Conservation (phyloP, 768 basidiomycete genomes). For the Leccinum fibrillosum region DNA sequence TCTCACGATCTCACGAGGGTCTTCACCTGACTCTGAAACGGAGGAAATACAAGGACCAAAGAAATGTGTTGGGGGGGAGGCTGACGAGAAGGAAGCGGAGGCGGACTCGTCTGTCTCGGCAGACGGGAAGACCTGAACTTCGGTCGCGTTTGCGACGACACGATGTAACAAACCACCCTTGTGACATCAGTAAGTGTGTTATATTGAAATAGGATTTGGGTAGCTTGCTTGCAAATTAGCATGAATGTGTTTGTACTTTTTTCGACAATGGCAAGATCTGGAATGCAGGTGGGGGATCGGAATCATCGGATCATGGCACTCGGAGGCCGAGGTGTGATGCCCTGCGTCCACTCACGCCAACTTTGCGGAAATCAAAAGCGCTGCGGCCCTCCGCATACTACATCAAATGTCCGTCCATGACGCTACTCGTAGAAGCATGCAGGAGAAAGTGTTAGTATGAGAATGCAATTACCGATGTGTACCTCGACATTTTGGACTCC, state of each 20-base stretch:
- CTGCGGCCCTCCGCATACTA: background rate
- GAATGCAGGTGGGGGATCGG: background rate
- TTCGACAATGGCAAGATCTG: background rate
- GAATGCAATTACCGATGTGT: constrained; percentile 2
- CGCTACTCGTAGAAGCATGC: background rate
- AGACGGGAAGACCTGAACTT: constrained; percentile 8
- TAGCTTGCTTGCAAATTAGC: background rate
- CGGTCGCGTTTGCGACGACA: background rate
- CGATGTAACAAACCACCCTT: background rate
- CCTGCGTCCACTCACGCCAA: background rate
- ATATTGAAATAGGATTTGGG: background rate
- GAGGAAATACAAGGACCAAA: background rate
- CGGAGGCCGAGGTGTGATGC: background rate
- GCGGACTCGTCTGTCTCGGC: background rate
- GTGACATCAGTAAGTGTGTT: background rate
- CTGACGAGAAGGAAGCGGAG: background rate
- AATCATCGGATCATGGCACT: background rate
- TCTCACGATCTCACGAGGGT: constrained; percentile 16
- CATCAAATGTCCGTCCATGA: constrained; percentile 11
- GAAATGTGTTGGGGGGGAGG: background rate
- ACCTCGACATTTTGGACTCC: background rate
- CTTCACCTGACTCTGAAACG: background rate
- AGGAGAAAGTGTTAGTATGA: background rate
- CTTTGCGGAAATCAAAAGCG: background rate
- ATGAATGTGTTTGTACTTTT: background rate